These are phyloP conservation scores for Darksidea phi DNA, from an alignment of 495 filamentous ascomycete genomes.

Conservation along the genomic window DNA sequence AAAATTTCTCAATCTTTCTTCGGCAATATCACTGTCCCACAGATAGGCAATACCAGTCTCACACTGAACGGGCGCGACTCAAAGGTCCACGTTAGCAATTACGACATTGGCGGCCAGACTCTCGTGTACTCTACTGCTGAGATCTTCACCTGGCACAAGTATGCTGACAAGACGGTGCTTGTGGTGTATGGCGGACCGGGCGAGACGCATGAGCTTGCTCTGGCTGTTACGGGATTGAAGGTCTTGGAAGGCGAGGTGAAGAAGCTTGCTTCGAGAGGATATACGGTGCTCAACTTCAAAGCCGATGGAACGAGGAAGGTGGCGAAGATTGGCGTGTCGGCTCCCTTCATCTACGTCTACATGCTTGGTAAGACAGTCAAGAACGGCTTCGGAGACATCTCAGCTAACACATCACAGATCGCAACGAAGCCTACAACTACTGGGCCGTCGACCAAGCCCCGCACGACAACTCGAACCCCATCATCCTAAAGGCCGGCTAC, in stretches of 20 bases:
- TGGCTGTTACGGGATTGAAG: conserved; percentile 43
- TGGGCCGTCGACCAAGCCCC: conserved; percentile 60
- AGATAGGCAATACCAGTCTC: conserved; percentile 56
- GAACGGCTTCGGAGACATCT: too few relatives aligned
- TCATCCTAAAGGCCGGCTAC: conserved; percentile 70
- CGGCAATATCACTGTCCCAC: conserved; percentile 62
- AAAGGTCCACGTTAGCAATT: conserved; percentile 73
- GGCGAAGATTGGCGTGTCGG: conserved; percentile 50
- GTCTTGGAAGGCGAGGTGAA: conserved; percentile 55
- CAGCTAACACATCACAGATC: conserved; percentile 45
- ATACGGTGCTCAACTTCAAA: conserved; percentile 57
- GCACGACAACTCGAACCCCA: conserved; percentile 21
- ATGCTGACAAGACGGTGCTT: conserved; percentile 59
- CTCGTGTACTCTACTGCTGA: conserved; percentile 76
- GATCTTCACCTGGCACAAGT: conserved; percentile 48
- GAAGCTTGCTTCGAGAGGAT: conserved; percentile 41
- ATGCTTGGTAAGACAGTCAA: conserved; percentile 44
- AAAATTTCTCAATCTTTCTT: conserved; percentile 45
- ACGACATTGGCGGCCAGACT: conserved; percentile 60
- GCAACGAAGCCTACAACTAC: conserved; percentile 75
- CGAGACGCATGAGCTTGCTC: conserved; percentile 68
- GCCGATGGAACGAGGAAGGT: conserved; percentile 53
- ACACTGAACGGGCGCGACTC: conserved; percentile 71
- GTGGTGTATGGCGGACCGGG: conserved; percentile 69
- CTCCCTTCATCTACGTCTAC: conserved; percentile 51